A percentile compares a stretch with the other conserved stretches of the same genome.
These are phyloP conservation scores for Silene noctiflora DNA, from an alignment of 179 eudicot genomes.

Conservation along the genomic window DNA sequence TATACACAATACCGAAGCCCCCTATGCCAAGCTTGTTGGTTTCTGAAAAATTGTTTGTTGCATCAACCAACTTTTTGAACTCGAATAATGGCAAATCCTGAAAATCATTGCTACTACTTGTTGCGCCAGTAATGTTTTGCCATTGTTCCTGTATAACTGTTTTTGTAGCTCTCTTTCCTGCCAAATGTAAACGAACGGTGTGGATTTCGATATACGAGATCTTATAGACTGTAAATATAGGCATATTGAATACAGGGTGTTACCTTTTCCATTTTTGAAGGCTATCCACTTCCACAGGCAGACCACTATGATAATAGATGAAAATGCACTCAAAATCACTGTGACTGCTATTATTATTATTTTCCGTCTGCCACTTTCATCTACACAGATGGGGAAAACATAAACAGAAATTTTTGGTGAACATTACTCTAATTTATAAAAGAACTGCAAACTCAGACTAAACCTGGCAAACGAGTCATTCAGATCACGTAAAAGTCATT, in stretches of 20 bases:
- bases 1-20: conserved; percentile 32
- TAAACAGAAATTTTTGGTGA: neutral
- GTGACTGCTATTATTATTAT: neutral
- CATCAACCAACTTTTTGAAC: neutral
- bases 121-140: neutral
- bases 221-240: neutral
- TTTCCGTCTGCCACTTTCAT: neutral
- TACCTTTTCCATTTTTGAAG: neutral
- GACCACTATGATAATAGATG: neutral
- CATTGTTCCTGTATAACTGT: neutral
- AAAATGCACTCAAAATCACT: neutral
- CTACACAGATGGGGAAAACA: neutral
- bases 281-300: neutral
- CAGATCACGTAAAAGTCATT: no score
- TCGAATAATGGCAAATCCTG: conserved; percentile 14
- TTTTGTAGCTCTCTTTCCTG: conserved; percentile 14
- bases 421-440: no score
- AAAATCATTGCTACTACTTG: neutral
- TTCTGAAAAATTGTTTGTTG: conserved; percentile 17
- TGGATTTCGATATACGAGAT: neutral
- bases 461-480: no score
- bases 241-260: neutral
- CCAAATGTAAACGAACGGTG: neutral
- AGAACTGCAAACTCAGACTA: no score
- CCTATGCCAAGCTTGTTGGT: conserved; percentile 26